phyloP scores from a whole-genome alignment of 441 rosid species.

The Iberis amara region DNA sequence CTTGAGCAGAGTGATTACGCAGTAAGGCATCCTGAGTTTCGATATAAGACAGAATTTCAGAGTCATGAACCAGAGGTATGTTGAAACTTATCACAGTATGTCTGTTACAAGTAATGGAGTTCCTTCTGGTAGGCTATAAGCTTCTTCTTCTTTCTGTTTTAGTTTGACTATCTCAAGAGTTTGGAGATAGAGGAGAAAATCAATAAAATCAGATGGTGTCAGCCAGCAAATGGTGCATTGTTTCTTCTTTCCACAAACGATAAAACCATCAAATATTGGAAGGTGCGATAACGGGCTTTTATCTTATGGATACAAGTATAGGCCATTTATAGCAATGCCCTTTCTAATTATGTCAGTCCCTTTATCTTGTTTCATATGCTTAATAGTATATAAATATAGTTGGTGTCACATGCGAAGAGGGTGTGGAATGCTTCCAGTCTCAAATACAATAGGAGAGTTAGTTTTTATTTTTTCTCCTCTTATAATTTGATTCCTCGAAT shows the following conservation, averaged over 20 bases:
- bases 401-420: constrained; percentile 7
- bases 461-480: constrained; percentile 14
- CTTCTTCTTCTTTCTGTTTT: constrained; percentile 23
- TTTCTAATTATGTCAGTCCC: not conserved
- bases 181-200: constrained; percentile 99
- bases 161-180: constrained; percentile 99
- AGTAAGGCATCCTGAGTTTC: constrained; percentile 84
- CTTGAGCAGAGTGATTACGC: constrained; percentile 62
- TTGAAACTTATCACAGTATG: constrained; percentile 13
- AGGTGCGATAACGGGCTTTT: constrained; percentile 42
- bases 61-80: constrained; percentile 98
- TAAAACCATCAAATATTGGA: constrained; percentile 93
- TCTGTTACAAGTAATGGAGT: constrained; percentile 2
- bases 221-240: constrained; percentile 76
- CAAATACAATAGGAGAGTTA: not conserved
- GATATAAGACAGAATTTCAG: constrained; percentile 97
- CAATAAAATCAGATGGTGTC: constrained; percentile 98
- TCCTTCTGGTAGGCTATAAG: constrained; percentile 20
- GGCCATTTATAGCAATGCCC: constrained; percentile 1
- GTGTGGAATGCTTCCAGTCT: constrained; percentile 13
- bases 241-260: constrained; percentile 95
- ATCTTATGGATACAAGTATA: not conserved
- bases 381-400: not conserved
- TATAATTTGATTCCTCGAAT: not conserved
- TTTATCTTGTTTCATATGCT: constrained; percentile 8